phyloP scores from a whole-genome alignment of 345 rosid genomes.

The Arabis hirsuta region DNA sequence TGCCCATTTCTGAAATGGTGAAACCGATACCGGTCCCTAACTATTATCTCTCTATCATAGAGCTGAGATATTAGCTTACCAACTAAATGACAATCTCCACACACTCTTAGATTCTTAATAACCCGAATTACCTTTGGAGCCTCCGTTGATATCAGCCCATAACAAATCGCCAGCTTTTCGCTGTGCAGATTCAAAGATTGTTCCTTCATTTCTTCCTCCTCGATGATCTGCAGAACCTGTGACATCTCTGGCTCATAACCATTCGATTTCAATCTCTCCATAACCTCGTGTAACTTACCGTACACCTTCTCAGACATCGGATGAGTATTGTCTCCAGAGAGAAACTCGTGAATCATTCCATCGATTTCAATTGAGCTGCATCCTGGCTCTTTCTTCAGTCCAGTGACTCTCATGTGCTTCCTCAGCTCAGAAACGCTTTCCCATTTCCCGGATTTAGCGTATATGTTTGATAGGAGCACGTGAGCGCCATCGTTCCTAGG shows the following conservation, averaged over 20 bases:
- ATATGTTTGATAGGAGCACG: constrained; percentile 69
- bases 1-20: constrained; percentile 68
- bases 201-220: constrained; percentile 67
- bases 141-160: constrained; percentile 57
- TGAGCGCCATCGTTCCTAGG: constrained; percentile 65
- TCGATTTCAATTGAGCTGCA: constrained; percentile 78
- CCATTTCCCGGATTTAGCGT: constrained; percentile 71
- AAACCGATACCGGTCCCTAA: constrained; percentile 67
- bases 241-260: constrained; percentile 65
- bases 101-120: constrained; percentile 71
- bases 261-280: constrained; percentile 48
- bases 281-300: constrained; percentile 57
- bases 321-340: constrained; percentile 64
- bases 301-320: constrained; percentile 59
- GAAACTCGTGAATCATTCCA: constrained; percentile 64
- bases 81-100: constrained; percentile 69
- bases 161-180: constrained; percentile 72
- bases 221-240: constrained; percentile 66
- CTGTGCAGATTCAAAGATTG: constrained; percentile 67
- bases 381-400: constrained; percentile 72
- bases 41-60: constrained; percentile 59
- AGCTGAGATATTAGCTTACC: constrained; percentile 66
- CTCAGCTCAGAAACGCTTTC: constrained; percentile 59
- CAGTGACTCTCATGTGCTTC: constrained; percentile 66
- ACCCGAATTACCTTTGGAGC: constrained; percentile 58